Base-by-base conservation (phyloP, 768 basidiomycete genomes). In the Lepiota subincarnata region DNA sequence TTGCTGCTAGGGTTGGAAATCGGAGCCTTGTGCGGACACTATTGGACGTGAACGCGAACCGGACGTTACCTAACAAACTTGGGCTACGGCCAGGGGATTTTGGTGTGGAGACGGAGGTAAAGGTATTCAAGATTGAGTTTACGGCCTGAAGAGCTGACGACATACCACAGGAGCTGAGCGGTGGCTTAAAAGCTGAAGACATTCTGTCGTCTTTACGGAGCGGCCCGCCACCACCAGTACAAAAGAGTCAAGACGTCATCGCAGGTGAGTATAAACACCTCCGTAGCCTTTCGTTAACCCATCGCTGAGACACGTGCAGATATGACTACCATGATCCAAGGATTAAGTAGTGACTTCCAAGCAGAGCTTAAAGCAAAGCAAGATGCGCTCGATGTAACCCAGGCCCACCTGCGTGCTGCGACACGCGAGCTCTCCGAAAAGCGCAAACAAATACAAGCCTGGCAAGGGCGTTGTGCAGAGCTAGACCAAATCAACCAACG, bases 21-120 rank as follows among this genome's bases (percentile, higher is more conserved):
- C 77, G 88, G 57, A 86, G 87, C 56, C 67, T 98, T 55, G 93
- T 98, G 12, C 77, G 87, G 61, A 86, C 92, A 2, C 68, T 98
- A 60, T 62, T 99, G 55, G 95, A 97, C 62, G 90, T 93, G 6
- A 94, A 93, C 11, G 97, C 96, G 4, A 96, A 98, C 68, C 83
- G 88, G 59, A 79, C 83, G 61, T 74, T 91, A 56, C 81, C 87
- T 16, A 99, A 99, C 70, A 98, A 98, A 66, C 74, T 99, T 40
- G 97, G 97, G 3, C 70, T 99, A 63, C 79, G 91, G 48, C 90
- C 97, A 1, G 92, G 87, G 6, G 97, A 99, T 67, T 99, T 95
- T 64, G 97, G 97, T 14, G 83, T 98, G 3, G 92, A 95, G 65
- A 85, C 85, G 10, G 92, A 95, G 75, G 95, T 90, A 61, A 57